These are phyloP conservation scores for Glycine tomentella DNA, from an alignment of 306 rosid genomes.

Conservation along the genomic window DNA sequence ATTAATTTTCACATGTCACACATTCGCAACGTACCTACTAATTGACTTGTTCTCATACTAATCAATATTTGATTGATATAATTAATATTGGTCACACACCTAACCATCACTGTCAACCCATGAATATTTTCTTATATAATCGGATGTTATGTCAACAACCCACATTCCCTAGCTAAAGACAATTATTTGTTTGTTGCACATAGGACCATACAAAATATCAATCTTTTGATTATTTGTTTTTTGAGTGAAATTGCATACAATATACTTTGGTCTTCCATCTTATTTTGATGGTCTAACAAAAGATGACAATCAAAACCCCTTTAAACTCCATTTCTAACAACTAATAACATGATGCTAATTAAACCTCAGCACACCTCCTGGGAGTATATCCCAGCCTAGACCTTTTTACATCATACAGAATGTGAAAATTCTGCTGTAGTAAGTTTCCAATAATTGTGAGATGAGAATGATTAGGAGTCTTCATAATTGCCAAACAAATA, in stretches of 20 bases:
- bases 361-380: conserved; percentile 72
- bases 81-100: background rate
- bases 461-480: conserved; percentile 56
- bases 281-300: background rate
- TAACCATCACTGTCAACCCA: background rate
- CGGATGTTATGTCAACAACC: background rate
- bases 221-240: background rate
- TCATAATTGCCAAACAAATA: conserved; percentile 71
- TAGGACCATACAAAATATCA: conserved; percentile 11
- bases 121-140: background rate
- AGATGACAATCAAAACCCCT: background rate
- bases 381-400: conserved; percentile 78
- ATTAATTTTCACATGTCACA: background rate
- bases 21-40: background rate
- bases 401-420: conserved; percentile 70
- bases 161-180: conserved; percentile 7
- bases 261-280: background rate
- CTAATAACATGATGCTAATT: background rate
- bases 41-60: conserved; percentile 27
- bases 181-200: conserved; percentile 16
- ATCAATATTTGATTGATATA: background rate
- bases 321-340: background rate
- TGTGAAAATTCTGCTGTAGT: conserved; percentile 82
- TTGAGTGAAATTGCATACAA: conserved; percentile 13
- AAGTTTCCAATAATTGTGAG: conserved; percentile 84